Evolutionary conservation across 169 alveolate species (phyloP).

Genomic region (Cryptosporidium andersoni): DNA sequence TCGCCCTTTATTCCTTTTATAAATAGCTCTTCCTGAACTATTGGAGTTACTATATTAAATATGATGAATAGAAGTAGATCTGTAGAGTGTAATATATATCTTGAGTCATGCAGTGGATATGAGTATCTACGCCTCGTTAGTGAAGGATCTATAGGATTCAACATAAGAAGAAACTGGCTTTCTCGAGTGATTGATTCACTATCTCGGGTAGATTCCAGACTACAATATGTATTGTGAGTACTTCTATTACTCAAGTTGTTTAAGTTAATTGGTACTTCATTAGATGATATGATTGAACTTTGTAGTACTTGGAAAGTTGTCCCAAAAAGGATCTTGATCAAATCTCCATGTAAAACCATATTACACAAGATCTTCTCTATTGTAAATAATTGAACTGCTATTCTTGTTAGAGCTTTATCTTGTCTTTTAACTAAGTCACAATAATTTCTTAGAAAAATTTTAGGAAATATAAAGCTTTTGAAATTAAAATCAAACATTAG

Average conservation of each 20-base stretch:
- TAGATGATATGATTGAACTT: not conserved
- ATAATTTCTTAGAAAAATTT: constrained; percentile 37
- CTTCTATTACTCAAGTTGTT: not conserved
- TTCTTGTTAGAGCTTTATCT: constrained; percentile 54
- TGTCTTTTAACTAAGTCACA: constrained; percentile 40
- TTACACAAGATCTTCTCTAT: constrained; percentile 34
- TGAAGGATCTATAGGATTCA: not conserved
- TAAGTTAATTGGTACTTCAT: not conserved
- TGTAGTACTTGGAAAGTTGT: constrained; percentile 51
- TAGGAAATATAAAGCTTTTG: constrained; percentile 36
- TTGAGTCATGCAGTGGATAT: constrained; percentile 59
- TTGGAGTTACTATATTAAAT: constrained; percentile 8
- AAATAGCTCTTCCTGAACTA: constrained; percentile 6
- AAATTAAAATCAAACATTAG: constrained; percentile 25
- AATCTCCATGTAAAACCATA: constrained; percentile 28
- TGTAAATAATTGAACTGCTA: constrained; percentile 63
- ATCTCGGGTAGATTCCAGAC: no score
- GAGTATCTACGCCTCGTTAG: constrained; percentile 26
- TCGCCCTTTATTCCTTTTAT: not conserved
- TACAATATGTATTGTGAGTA: not conserved
- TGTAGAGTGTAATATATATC: constrained; percentile 24
- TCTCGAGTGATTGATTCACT: no score
- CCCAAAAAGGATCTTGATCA: constrained; percentile 23
- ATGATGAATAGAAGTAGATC: constrained; percentile 25
- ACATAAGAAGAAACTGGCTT: no score